Percentiles rank a stretch among this genome's conserved stretches.
These are phyloP conservation scores for Apophysomyces variabilis DNA, from an alignment of 371 early-diverging fungal genomes.

Conservation along the genomic window DNA sequence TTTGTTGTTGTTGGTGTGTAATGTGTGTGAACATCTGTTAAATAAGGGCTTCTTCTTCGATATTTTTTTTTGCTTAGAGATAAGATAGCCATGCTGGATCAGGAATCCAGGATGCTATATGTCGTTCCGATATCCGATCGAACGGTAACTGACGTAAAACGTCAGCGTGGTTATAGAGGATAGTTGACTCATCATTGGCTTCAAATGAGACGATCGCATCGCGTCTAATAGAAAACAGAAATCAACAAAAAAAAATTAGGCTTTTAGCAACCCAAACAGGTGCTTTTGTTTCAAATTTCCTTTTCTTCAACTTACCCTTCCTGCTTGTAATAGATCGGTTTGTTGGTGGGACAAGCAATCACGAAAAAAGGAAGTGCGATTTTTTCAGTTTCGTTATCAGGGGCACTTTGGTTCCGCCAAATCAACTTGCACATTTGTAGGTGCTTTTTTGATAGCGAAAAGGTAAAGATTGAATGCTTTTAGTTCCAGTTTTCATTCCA, in stretches of 20 bases:
- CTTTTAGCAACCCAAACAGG: neutral
- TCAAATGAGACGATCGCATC: slow-evolving; percentile 13
- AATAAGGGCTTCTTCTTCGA: neutral
- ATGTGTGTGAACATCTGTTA: slow-evolving; percentile 1
- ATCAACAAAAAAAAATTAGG: neutral
- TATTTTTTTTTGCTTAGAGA: neutral
- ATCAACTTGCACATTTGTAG: slow-evolving; percentile 23
- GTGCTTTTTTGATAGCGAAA: slow-evolving; percentile 8
- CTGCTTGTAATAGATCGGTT: slow-evolving; percentile 5
- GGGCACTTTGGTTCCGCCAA: slow-evolving; percentile 19
- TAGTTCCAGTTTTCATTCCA: neutral
- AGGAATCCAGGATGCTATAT: slow-evolving; percentile 22
- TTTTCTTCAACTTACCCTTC: neutral
- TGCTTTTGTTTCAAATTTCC: no score
- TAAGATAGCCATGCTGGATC: slow-evolving; percentile 23
- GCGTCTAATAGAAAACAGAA: slow-evolving; percentile 5
- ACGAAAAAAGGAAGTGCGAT: slow-evolving; percentile 21
- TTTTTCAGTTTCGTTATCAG: neutral
- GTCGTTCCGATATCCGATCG: slow-evolving; percentile 19
- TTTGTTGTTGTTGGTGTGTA: neutral
- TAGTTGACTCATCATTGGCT: slow-evolving; percentile 9
- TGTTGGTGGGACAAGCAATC: slow-evolving; percentile 14
- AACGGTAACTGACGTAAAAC: slow-evolving; percentile 15
- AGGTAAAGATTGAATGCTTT: neutral
- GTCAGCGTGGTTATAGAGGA: slow-evolving; percentile 18